A percentile compares a stretch with the other conserved stretches of the same genome.
These are phyloP conservation scores for Ophiocordyceps australis DNA, from an alignment of 2,329 filamentous ascomycete species.

Conservation along the genomic window DNA sequence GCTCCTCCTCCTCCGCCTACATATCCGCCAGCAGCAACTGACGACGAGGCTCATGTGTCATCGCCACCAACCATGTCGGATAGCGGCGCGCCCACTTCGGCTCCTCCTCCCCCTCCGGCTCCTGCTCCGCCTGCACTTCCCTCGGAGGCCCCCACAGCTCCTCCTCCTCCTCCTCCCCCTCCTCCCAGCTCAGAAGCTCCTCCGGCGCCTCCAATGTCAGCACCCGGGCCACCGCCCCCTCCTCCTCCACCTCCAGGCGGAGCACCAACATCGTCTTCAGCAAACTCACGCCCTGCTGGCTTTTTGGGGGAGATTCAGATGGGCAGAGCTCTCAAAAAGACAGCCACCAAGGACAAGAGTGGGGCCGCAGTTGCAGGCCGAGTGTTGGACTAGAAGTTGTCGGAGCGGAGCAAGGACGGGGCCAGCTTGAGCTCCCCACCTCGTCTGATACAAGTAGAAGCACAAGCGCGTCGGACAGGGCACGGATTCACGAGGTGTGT, in stretches of 20 bases:
- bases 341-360: conserved; percentile 77
- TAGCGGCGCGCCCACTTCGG: conserved; percentile 8
- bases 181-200: conserved; percentile 17
- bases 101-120: conserved; percentile 2
- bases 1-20: conserved; percentile 19
- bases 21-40: conserved; percentile 7
- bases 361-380: conserved; percentile 53
- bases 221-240: conserved; percentile 18
- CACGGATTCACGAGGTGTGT: too few species aligned
- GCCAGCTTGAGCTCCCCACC: too few species aligned
- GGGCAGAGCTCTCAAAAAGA: conserved; percentile 69
- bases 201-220: conserved; percentile 14
- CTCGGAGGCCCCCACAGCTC: conserved; percentile 8
- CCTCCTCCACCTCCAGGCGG: conserved; percentile 26
- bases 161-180: conserved; percentile 14
- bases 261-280: conserved; percentile 24
- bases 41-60: too few species aligned
- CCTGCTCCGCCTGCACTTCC: conserved; percentile 1
- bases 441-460: too few species aligned
- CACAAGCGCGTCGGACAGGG: too few species aligned
- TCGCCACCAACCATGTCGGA: conserved; percentile 11
- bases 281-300: conserved; percentile 33
- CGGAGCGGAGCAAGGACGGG: conserved; percentile 1
- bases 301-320: conserved; percentile 71
- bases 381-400: conserved; percentile 37